Percentiles rank a stretch among this genome's conserved stretches.
phyloP scores from a whole-genome alignment of 163 green algal genomes.

The Scenedesmus sp. region DNA sequence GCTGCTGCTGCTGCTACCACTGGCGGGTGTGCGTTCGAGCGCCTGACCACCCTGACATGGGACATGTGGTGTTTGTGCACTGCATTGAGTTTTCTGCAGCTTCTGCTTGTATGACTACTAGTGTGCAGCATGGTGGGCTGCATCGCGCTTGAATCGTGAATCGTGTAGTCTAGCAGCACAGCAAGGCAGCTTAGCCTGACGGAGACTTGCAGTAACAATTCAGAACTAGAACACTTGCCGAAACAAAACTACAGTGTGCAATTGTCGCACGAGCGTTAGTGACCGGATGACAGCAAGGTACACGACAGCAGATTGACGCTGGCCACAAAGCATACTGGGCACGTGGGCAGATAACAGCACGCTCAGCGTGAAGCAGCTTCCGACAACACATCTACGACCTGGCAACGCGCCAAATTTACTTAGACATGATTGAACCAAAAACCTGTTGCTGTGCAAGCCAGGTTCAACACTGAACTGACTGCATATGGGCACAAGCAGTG shows the following conservation, averaged over 20 bases:
- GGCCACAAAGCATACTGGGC: not conserved
- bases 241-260: not conserved
- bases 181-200: not conserved
- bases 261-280: not conserved
- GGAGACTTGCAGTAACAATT: too few relatives aligned
- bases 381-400: too few relatives aligned
- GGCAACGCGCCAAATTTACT: too few relatives aligned
- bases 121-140: slow-evolving; percentile 2
- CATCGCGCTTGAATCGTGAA: not conserved
- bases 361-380: not conserved
- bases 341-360: not conserved
- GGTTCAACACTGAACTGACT: too few relatives aligned
- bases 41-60: not conserved
- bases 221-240: too few relatives aligned
- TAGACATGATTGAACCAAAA: too few relatives aligned
- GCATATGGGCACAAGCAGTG: too few relatives aligned
- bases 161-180: not conserved
- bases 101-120: not conserved
- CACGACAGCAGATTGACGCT: not conserved
- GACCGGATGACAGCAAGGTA: not conserved
- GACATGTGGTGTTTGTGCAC: not conserved
- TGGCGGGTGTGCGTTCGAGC: not conserved
- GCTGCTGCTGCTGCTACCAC: slow-evolving; percentile 28
- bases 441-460: too few relatives aligned
- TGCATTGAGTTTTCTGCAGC: not conserved